Percentiles rank a stretch among this genome's conserved stretches.
Conservation (phyloP, 768 basidiomycete species). For the Tulasnella sp. region DNA sequence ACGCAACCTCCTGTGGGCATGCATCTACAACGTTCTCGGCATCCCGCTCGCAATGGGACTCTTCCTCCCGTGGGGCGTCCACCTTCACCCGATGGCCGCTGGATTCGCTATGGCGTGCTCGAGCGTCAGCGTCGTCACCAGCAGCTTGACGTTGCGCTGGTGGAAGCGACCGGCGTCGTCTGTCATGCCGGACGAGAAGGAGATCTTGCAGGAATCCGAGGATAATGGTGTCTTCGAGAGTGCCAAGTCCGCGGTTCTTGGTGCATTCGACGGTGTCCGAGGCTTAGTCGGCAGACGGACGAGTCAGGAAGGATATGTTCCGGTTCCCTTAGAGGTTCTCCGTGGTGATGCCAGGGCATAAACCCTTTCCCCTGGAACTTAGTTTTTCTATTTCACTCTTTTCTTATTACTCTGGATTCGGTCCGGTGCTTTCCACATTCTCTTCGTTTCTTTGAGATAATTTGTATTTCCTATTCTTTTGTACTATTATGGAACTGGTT, state of each 20-base stretch:
- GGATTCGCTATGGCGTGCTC: conserved; percentile 99
- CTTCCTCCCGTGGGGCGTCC: conserved; percentile 82
- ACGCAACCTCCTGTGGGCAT: conserved; percentile 94
- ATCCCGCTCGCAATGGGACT: conserved; percentile 98
- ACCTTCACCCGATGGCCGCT: conserved; percentile 96
- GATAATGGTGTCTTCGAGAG: conserved; percentile 38
- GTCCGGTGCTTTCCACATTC: background rate
- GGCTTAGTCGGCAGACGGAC: conserved; percentile 35
- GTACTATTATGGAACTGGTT: background rate
- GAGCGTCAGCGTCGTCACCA: conserved; percentile 89
- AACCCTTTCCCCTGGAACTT: background rate
- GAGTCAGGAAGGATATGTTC: conserved; percentile 51
- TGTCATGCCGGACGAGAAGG: conserved; percentile 56
- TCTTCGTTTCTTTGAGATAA: background rate
- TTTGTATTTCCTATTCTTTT: background rate
- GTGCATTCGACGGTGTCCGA: conserved; percentile 40
- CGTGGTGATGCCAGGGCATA: background rate
- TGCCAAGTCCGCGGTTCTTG: conserved; percentile 37
- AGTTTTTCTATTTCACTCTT: background rate
- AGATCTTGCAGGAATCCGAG: background rate
- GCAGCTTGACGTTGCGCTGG: conserved; percentile 76
- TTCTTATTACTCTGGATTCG: background rate
- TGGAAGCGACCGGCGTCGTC: conserved; percentile 68
- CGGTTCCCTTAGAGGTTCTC: conserved; percentile 58
- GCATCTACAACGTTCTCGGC: conserved; percentile 84